Evolutionary conservation across 2,329 filamentous ascomycete species (phyloP), one percentile per base, ranked within the genome.

Genomic region (Lojkania enalia): DNA sequence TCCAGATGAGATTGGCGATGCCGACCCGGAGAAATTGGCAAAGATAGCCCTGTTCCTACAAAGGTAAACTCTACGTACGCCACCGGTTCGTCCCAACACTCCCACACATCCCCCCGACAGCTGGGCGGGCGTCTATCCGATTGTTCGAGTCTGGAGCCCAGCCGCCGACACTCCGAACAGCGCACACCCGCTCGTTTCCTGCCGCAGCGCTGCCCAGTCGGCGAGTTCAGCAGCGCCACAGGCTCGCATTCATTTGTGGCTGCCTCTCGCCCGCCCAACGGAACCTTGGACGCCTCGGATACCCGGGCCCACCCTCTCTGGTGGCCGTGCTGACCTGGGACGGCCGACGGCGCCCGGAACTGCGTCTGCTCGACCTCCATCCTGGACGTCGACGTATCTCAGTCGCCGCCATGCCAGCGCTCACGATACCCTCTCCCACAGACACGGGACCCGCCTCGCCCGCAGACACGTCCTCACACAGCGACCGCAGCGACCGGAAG

Each of bases 401-500:
- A 49, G 45, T 55, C 60, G 54, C 52, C 59, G 61, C 55, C 61
- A 71, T 71, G 67, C 67, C 67, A 45, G 67, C 67, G 43, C 63
- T 69, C 51, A 47, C 51, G 39, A 52, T 56, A 13, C 46, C 53
- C 23, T 51, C 46, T n/a, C 46, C 48, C 16, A 66, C 59, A 31
- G 61, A 54, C 41, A 44, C 60, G 27, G 52, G 51, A 19, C 55
- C 58, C 16, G 39, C 48, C 23, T 61, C 61, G 14, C 62, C 60
- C 46, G 60, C 51, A 43, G 54, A 52, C 40, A 54, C 60, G 43
- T 59, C 61, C 38, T 53, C 56, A 3, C 48, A 48, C 37, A 48
- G 48, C 12, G 48, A 52, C 36, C 56, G 43, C 33, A 50, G 39
- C 48, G 55, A 58, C 36, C 43, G 46, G 25, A 50, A 53, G 37